phyloP scores from a whole-genome alignment of 2,329 filamentous ascomycete species.

The Penicillium sp. region DNA sequence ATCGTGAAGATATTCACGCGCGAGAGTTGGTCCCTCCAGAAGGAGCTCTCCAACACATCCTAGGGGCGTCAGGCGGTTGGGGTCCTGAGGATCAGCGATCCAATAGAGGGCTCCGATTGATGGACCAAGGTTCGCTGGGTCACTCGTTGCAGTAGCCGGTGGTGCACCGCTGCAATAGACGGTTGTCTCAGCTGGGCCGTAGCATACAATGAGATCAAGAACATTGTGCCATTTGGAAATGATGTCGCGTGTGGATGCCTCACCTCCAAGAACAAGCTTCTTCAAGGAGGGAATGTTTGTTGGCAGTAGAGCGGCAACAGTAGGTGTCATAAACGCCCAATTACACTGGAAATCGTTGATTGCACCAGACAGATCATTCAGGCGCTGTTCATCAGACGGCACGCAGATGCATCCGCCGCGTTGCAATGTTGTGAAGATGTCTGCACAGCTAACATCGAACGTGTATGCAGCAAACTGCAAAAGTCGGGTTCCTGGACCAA shows the following conservation, averaged over 20 bases:
- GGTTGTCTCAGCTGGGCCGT: not conserved
- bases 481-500: not conserved
- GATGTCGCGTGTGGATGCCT: not conserved
- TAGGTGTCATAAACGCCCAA: not conserved
- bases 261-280: not conserved
- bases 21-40: not conserved
- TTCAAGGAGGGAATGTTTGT: not conserved
- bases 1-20: not conserved
- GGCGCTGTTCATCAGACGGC: not conserved
- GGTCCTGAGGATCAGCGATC: not conserved
- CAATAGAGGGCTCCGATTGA: not conserved
- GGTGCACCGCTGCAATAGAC: not conserved
- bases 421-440: not conserved
- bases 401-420: not conserved
- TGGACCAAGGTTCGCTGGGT: not conserved
- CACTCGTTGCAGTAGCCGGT: not conserved
- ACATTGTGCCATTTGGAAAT: not conserved
- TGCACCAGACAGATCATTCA: not conserved
- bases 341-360: not conserved
- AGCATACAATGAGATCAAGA: not conserved
- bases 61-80: not conserved
- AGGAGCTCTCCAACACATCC: not conserved
- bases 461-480: not conserved
- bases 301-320: not conserved
- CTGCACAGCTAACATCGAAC: not conserved